Evolutionary conservation across 495 filamentous ascomycete species (phyloP).

Genomic region (Clohesyomyces aquaticus): DNA sequence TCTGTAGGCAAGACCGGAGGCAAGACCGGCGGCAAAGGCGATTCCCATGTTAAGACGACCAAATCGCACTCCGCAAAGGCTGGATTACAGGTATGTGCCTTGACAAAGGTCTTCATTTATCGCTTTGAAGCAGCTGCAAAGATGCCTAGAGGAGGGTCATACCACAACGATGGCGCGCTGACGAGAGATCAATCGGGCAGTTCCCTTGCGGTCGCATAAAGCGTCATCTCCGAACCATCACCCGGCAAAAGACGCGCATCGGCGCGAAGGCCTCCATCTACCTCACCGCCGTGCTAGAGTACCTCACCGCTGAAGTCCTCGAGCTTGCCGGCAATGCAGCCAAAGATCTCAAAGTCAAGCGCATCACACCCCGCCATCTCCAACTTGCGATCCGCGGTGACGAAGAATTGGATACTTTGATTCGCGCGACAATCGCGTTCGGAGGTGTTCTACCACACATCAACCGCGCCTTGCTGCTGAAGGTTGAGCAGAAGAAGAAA

Average conservation of each 20-base stretch:
- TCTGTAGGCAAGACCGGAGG: slow-evolving; percentile 75
- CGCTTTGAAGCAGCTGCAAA: background rate
- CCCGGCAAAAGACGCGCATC: slow-evolving; percentile 99
- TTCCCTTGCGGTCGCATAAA: slow-evolving; percentile 99
- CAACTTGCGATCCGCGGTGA: slow-evolving; percentile 98
- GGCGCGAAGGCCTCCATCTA: slow-evolving; percentile 98
- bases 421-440: slow-evolving; percentile 96
- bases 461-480: slow-evolving; percentile 94
- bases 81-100: slow-evolving; percentile 87
- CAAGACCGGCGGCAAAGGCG: slow-evolving; percentile 75
- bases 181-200: slow-evolving; percentile 51
- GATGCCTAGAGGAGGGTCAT: background rate
- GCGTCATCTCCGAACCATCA: slow-evolving; percentile 99
- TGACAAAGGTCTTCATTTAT: background rate
- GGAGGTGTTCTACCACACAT: slow-evolving; percentile 98
- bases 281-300: slow-evolving; percentile 97
- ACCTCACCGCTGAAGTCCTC: slow-evolving; percentile 96
- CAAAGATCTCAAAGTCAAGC: slow-evolving; percentile 99
- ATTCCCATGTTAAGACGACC: slow-evolving; percentile 79
- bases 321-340: slow-evolving; percentile 97
- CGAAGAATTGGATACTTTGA: slow-evolving; percentile 96
- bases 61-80: slow-evolving; percentile 98
- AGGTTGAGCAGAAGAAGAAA: slow-evolving; percentile 98
- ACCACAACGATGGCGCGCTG: slow-evolving; percentile 23
- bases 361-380: slow-evolving; percentile 96